phyloP scores from a whole-genome alignment of 176 grass and related monocot genomes.

The Elaeis guineensis region DNA sequence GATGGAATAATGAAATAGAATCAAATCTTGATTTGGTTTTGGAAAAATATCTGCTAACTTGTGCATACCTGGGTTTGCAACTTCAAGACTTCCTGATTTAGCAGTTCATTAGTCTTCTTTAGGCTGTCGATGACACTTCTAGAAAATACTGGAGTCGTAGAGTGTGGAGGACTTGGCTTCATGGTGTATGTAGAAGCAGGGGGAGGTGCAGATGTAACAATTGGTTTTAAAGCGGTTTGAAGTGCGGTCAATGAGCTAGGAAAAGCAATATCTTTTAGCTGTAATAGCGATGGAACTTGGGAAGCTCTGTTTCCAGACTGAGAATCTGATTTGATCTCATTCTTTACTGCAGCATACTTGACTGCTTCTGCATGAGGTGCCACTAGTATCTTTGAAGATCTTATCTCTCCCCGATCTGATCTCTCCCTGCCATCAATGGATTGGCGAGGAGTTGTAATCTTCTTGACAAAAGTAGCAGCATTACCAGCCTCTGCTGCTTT shows the following conservation, averaged over 20 bases:
- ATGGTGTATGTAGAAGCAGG: constrained; percentile 37
- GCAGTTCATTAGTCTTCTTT: constrained; percentile 45
- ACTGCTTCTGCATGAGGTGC: constrained; percentile 36
- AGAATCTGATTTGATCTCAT: constrained; percentile 54
- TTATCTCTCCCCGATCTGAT: constrained; percentile 46
- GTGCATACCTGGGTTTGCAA: constrained; percentile 58
- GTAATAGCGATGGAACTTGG: constrained; percentile 59
- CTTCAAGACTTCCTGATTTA: constrained; percentile 60
- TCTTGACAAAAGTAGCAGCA: constrained; percentile 31
- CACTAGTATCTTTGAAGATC: constrained; percentile 53
- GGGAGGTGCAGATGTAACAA: constrained; percentile 43
- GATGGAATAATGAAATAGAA: no score
- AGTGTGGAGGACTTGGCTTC: constrained; percentile 35
- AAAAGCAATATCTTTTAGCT: constrained; percentile 49
- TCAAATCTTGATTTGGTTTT: no score
- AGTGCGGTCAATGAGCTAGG: constrained; percentile 42
- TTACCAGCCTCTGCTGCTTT: constrained; percentile 48
- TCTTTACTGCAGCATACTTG: constrained; percentile 42
- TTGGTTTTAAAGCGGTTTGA: constrained; percentile 56
- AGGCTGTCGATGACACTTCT: constrained; percentile 47
- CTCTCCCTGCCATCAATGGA: constrained; percentile 63
- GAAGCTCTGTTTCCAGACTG: constrained; percentile 34
- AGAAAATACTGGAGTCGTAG: constrained; percentile 30
- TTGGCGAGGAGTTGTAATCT: constrained; percentile 50
- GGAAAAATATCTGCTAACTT: neutral